These are phyloP conservation scores for Trichoderma pleuroti DNA, from an alignment of 2,329 filamentous ascomycete species.

Conservation along the genomic window DNA sequence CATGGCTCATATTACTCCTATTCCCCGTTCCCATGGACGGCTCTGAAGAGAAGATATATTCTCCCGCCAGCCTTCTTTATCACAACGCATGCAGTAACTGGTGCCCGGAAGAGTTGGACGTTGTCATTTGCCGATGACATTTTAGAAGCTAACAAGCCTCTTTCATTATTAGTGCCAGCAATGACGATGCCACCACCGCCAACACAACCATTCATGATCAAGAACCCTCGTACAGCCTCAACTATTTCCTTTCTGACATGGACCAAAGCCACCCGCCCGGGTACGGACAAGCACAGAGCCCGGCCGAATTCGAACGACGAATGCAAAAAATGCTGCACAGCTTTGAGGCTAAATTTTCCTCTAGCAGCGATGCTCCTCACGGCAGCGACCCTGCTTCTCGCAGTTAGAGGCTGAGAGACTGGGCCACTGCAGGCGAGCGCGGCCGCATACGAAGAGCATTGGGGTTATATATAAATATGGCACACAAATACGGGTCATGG, in stretches of 20 bases:
- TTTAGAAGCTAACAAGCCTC: not conserved
- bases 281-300: not conserved
- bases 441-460: not conserved
- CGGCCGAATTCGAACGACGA: not conserved
- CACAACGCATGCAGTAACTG: not conserved
- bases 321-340: not conserved
- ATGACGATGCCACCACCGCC: not conserved
- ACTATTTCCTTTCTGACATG: not conserved
- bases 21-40: too few relatives aligned
- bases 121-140: not conserved
- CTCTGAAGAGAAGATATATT: too few relatives aligned
- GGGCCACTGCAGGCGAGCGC: not conserved
- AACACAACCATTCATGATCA: not conserved
- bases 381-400: too few relatives aligned
- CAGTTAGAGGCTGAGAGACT: not conserved
- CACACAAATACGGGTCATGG: not conserved
- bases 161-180: not conserved
- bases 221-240: not conserved
- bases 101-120: accelerated
- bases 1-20: not conserved
- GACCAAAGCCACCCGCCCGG: not conserved
- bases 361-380: not conserved
- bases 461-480: not conserved
- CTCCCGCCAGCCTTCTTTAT: not conserved
- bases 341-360: not conserved